Evolutionary conservation across 2,329 filamentous ascomycete genomes (phyloP), one percentile per base, ranked within the genome.

Genomic region (Aaosphaeria pasadenensis): DNA sequence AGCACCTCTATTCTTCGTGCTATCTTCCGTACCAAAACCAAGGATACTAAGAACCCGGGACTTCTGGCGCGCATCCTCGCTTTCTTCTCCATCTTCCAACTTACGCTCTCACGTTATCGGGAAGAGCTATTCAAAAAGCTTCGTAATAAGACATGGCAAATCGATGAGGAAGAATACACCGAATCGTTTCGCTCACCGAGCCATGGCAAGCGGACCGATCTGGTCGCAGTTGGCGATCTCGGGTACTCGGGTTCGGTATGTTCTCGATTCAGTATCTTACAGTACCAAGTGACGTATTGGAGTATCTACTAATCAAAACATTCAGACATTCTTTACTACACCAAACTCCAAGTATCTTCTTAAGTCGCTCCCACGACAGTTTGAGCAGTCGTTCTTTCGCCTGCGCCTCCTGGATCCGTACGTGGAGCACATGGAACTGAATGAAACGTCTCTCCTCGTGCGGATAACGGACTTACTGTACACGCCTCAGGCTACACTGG

Each of bases 381-480:
- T 87, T 53, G 87, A 90, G 59, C 79, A 89, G 61, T 76, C 78
- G 1, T 89, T 88, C 70, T 89, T 89, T 70, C 77, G 79, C 13
- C 71, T 83, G 24, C 84, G 88, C 43, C 73, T 89, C 17, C 71
- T 88, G n/a, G 71, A 77, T 0, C 81, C 82, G 0, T 90, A 90
- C 62, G 74, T 77, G 17, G 71, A 77, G 4, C 81, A 89, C 67
- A 87, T 89, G 83, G 74, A 73, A 4, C 56, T 69, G 0, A 75
- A 87, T 41, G 79, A 80, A 0, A 71, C 74, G 30, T 87, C 84
- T 4, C 71, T 89, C 0, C 75, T 90, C 1, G 81, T 88, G 5
- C 82, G 85, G 44, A 89, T 90, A 58, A 87, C 83, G 28, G 85
- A 90, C 63, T 82, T 89, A 49, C 73, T 89, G 0, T 77, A 81